These are phyloP conservation scores for Rhodotorula babjevae DNA, from an alignment of 768 basidiomycete genomes.

Conservation along the genomic window DNA sequence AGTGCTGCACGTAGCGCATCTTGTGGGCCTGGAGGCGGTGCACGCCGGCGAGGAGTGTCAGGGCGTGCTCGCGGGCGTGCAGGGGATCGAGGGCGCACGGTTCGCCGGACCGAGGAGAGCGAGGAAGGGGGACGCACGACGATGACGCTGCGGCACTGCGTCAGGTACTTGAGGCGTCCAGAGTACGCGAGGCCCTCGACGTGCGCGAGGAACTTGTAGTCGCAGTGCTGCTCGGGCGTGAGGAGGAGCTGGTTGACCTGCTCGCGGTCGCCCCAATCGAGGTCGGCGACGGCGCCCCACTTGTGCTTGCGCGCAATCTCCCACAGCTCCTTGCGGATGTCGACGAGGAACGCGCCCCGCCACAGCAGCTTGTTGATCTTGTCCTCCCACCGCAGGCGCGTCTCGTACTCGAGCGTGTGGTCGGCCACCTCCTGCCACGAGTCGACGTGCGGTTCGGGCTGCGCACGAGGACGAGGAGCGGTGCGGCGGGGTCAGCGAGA, in stretches of 20 bases:
- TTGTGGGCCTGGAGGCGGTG: conserved; percentile 34
- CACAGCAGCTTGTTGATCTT: conserved; percentile 37
- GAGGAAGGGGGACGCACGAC: conserved; percentile 4
- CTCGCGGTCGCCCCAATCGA: conserved; percentile 26
- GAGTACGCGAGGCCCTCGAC: conserved; percentile 32
- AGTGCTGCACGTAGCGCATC: conserved; percentile 41
- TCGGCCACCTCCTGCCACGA: conserved; percentile 25
- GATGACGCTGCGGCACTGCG: conserved; percentile 32
- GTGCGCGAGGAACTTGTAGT: conserved; percentile 36
- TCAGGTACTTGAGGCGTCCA: conserved; percentile 38
- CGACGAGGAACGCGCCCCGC: conserved; percentile 32
- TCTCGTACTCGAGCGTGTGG: conserved; percentile 24
- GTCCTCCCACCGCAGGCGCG: conserved; percentile 25
- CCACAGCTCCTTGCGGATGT: conserved; percentile 32
- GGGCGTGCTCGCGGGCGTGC: too few relatives aligned
- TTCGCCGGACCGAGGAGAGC: too few relatives aligned
- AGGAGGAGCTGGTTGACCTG: conserved; percentile 17
- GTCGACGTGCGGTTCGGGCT: conserved; percentile 33
- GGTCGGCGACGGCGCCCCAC: conserved; percentile 28
- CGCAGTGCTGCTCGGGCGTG: conserved; percentile 35
- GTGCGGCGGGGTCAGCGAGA: too few relatives aligned
- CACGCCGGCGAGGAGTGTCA: background rate
- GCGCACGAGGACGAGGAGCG: too few relatives aligned
- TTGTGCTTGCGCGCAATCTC: conserved; percentile 12
- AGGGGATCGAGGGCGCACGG: background rate